Evolutionary conservation across 139 green algal species (phyloP).

Genomic region (Picochlorum costavermella): DNA sequence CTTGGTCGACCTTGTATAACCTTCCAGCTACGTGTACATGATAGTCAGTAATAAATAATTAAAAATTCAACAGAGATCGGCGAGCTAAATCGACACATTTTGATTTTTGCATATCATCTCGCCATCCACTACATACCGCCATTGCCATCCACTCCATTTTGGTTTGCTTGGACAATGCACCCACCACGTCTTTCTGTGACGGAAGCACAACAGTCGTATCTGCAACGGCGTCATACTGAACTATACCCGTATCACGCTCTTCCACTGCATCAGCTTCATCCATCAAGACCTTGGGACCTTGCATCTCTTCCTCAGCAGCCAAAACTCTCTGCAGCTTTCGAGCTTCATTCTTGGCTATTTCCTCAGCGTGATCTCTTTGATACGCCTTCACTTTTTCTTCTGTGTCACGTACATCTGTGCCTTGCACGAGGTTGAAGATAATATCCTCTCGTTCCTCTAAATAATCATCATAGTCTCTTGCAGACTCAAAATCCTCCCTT

Average conservation of each 20-base stretch:
- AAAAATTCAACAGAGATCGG: slow-evolving; percentile 12
- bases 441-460: slow-evolving; percentile 67
- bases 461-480: slow-evolving; percentile 58
- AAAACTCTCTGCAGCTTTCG: slow-evolving; percentile 13
- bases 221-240: neutral
- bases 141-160: slow-evolving; percentile 23
- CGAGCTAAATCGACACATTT: slow-evolving; percentile 23
- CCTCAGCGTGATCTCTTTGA: slow-evolving; percentile 22
- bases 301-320: neutral
- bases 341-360: slow-evolving; percentile 31
- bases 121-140: slow-evolving; percentile 27
- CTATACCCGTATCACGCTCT: neutral
- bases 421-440: slow-evolving; percentile 42
- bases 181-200: neutral
- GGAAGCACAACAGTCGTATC: slow-evolving; percentile 5
- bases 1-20: too few species aligned
- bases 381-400: slow-evolving; percentile 31
- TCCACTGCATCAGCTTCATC: neutral
- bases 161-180: neutral
- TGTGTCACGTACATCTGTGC: slow-evolving; percentile 15
- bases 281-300: neutral
- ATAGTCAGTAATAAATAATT: neutral
- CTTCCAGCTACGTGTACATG: too few species aligned
- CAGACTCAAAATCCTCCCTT: slow-evolving; percentile 45
- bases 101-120: slow-evolving; percentile 14